Base-by-base conservation (phyloP, 1,284 basidiomycete species). In the Rhodotorula sp. region DNA sequence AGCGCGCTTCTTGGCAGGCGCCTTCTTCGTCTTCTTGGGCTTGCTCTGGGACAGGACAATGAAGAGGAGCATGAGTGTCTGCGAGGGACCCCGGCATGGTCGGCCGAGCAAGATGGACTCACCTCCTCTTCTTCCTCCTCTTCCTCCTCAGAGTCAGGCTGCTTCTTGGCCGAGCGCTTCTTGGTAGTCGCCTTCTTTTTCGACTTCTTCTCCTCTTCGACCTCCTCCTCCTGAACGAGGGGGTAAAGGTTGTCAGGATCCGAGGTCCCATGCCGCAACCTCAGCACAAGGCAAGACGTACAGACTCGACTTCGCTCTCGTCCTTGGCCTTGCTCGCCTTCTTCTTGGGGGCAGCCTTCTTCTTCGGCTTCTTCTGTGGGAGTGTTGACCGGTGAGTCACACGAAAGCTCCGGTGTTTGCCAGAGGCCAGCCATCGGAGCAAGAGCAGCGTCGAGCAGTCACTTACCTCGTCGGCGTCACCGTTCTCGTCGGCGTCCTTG, bases 351-450 rank as follows among this genome's bases (percentile, higher is more conserved):
- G 17, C 59, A 42, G 37, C 67, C 56, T 74, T 74, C 46, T 73
- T 73, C 65, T 71, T 71, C 12, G 69, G 69, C 56, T 74, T 71
- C 24, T 60, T 70, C 20, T 54, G 53, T 49, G 12, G 37, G 37
- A n/a, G n/a, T 12, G 37, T 48, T 48, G 6, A 4, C 15, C 46
- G 12, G 49, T 22, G 20, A 51, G 24, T 18, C 3, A 51, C 12
- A 51, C 10, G 49, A 51, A 4, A 5, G 12, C 46, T 48, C 46
- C 20, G 20, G 48, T 18, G 48, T 18, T 2, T 49, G 20, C 1
- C 48, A 6, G 20, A 7, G 48, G 20, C 20, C 20, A 49, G 18
- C 48, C 48, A 24, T 6, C 8, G 18, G 48, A 18, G 48, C 48
- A 49, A 49, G 48, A 42, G 37, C 37, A 42, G 37, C 37, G 37